Evolutionary conservation across 2,329 filamentous ascomycete species (phyloP), one percentile per base, ranked within the genome.

Genomic region (Domatiomyces catenatus): DNA sequence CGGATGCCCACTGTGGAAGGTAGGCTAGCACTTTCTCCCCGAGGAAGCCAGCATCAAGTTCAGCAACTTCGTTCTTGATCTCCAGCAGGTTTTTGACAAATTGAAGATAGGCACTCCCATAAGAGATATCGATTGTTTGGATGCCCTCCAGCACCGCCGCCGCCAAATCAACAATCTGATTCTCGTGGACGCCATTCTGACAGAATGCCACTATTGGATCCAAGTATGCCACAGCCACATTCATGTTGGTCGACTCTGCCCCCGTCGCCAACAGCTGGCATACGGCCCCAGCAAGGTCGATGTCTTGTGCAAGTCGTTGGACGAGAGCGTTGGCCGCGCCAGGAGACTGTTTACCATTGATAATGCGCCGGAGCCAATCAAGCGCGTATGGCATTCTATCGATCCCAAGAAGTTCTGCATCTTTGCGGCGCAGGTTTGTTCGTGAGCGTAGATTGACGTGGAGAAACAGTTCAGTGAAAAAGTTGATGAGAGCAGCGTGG

Each of bases 331-430:
- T 69, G 1, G 75, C 78, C 2, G 70, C 69, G 1, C 61, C 55
- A 0, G 66, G 63, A 49, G 79, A 80, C 59, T 81, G 76, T 54
- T 81, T 74, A 47, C 83, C 71, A 18, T 70, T 69, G 24, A 88
- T 69, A 22, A 88, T 69, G 61, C 83, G 86, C 60, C 80, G 78
- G 20, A 83, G 62, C 48, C 58, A 59, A n/a, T 55, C 54, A 10
- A 84, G 78, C n/a, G 79, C 67, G 18, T 49, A 48, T 2, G 55
- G 55, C 15, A 56, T 45, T 20, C 49, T 51, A 10, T 42, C 22
- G 8, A 57, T 22, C 18, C 55, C 55, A 4, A 57, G 54, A 45
- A 53, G 24, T 18, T 55, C 50, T 24, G 51, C 26, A 12, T 54
- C 52, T 17, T 39, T 46, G 2, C 36, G n/a, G 8, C 46, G 53